Evolutionary conservation across 306 rosid species (phyloP).

Genomic region (Hippophae gyantsensis): DNA sequence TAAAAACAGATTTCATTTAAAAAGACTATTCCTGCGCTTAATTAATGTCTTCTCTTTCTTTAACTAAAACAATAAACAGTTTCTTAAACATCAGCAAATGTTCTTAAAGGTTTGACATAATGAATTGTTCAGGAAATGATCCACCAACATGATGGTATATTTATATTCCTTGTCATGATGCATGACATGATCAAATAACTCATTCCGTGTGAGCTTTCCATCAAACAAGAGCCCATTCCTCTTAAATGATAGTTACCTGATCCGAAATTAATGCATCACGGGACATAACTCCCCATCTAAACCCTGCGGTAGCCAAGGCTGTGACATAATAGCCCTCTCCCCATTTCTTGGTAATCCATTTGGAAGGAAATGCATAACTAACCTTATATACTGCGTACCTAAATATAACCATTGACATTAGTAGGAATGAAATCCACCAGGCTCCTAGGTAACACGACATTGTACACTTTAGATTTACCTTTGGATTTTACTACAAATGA

Average conservation of each 20-base stretch:
- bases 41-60: too few species aligned
- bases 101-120: too few species aligned
- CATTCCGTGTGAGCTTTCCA: too few species aligned
- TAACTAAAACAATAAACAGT: too few species aligned
- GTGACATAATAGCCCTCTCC: slow-evolving; percentile 68
- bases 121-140: too few species aligned
- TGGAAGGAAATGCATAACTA: slow-evolving; percentile 71
- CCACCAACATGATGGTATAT: too few species aligned
- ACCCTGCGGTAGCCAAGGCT: slow-evolving; percentile 69
- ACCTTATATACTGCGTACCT: slow-evolving; percentile 74
- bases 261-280: slow-evolving; percentile 59
- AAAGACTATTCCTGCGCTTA: too few species aligned
- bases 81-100: too few species aligned
- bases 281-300: slow-evolving; percentile 81
- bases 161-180: too few species aligned
- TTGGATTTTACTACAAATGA: slow-evolving; percentile 88
- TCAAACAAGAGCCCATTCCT: too few species aligned
- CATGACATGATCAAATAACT: too few species aligned
- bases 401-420: slow-evolving; percentile 11
- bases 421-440: not conserved
- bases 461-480: slow-evolving; percentile 36
- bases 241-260: slow-evolving; percentile 37
- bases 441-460: not conserved
- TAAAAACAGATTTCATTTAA: too few species aligned
- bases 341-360: slow-evolving; percentile 93